Evolutionary conservation across 2,329 filamentous ascomycete species (phyloP).

Genomic region (Balansia obtecta): DNA sequence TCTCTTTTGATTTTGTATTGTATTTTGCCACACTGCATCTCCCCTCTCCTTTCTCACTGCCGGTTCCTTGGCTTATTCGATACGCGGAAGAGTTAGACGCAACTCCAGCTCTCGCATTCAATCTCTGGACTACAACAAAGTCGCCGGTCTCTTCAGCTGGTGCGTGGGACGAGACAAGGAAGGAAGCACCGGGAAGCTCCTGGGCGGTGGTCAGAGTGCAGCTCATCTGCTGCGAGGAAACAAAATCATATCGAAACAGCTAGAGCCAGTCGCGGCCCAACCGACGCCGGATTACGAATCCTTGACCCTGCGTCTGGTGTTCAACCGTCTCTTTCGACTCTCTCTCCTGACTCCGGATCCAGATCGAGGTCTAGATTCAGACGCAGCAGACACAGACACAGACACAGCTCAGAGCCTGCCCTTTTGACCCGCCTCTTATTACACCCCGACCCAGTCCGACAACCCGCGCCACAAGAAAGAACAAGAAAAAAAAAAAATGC

Average conservation of each 20-base stretch:
- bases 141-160: background rate
- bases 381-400: background rate
- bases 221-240: background rate
- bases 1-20: no score
- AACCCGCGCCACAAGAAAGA: no score
- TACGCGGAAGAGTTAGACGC: background rate
- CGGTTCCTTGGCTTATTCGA: background rate
- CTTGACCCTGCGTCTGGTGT: background rate
- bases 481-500: no score
- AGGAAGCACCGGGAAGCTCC: constrained; percentile 1
- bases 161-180: background rate
- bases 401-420: background rate
- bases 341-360: no score
- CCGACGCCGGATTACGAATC: background rate
- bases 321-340: background rate
- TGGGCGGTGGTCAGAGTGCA: background rate
- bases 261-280: background rate
- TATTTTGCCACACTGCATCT: no score
- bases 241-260: background rate
- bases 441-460: no score
- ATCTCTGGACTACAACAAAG: background rate
- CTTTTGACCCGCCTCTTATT: no score
- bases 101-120: background rate
- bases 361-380: background rate
- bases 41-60: background rate